Percentiles rank a stretch among this genome's conserved stretches.
phyloP scores from a whole-genome alignment of 2,329 filamentous ascomycete genomes.

The Aspergillus brasiliensis region DNA sequence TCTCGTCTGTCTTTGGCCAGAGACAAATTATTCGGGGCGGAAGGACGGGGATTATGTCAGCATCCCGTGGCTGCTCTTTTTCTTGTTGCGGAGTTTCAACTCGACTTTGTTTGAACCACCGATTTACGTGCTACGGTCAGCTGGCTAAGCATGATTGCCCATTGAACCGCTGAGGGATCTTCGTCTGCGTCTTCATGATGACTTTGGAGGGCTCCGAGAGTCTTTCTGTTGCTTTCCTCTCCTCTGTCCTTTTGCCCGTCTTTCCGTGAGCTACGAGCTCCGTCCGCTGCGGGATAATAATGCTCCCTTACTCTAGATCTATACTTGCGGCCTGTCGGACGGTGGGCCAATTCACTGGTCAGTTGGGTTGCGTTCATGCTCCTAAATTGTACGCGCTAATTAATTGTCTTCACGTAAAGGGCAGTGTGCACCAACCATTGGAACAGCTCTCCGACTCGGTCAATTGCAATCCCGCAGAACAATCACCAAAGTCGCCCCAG shows the following conservation, averaged over 20 bases:
- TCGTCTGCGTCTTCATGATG: constrained; percentile 22
- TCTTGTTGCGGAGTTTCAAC: background rate
- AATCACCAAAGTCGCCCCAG: constrained; percentile 16
- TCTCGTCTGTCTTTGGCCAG: constrained; percentile 22
- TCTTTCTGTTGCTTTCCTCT: constrained; percentile 6
- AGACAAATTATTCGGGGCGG: constrained; percentile 34
- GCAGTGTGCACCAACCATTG: background rate
- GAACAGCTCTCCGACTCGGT: background rate
- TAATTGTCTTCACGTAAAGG: background rate
- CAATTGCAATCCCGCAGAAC: constrained; percentile 17
- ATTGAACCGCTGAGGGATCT: background rate
- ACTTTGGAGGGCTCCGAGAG: constrained; percentile 13
- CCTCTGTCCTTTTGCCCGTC: constrained; percentile 8
- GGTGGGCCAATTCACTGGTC: constrained; percentile 8
- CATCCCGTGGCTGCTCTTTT: background rate
- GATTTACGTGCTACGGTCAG: background rate
- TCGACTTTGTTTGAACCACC: background rate
- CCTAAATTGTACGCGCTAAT: background rate
- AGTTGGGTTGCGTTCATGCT: no score
- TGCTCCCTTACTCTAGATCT: constrained; percentile 27
- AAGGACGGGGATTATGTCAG: constrained; percentile 30
- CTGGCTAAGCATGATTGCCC: background rate
- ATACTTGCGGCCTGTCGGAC: constrained; percentile 23
- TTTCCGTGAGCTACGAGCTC: constrained; percentile 17
- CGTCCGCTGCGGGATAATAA: constrained; percentile 36